phyloP scores from a whole-genome alignment of 2,329 filamentous ascomycete species.

The Sclerotinia minor region DNA sequence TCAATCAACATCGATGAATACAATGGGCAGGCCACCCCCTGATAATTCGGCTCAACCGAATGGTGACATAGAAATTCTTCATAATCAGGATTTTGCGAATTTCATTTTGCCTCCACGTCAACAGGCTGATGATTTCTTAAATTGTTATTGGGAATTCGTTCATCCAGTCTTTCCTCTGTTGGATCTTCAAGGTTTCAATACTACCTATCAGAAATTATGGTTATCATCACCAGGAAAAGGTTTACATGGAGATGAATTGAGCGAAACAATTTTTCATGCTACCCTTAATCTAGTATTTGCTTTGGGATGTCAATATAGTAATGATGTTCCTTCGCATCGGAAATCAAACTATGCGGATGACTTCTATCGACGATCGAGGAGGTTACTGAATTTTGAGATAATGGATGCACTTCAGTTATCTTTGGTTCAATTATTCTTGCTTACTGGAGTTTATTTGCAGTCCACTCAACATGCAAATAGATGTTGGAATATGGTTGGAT shows the following conservation, averaged over 20 bases:
- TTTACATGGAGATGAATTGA: slow-evolving; percentile 14
- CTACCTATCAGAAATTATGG: slow-evolving; percentile 30
- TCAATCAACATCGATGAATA: slow-evolving; percentile 4
- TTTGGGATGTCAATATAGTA: slow-evolving; percentile 38
- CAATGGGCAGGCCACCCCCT: background rate
- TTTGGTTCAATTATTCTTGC: slow-evolving; percentile 40
- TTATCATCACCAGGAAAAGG: slow-evolving; percentile 8
- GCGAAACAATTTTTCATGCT: slow-evolving; percentile 31
- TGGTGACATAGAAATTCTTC: slow-evolving; percentile 14
- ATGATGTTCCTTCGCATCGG: slow-evolving; percentile 19
- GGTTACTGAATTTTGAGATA: slow-evolving; percentile 37
- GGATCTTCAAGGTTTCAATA: slow-evolving; percentile 27
- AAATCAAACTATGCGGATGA: slow-evolving; percentile 30
- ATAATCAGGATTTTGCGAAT: slow-evolving; percentile 22
- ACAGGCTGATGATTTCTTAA: slow-evolving; percentile 31
- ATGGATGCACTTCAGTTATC: slow-evolving; percentile 37
- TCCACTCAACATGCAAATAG: slow-evolving; percentile 38
- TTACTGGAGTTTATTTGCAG: slow-evolving; percentile 40
- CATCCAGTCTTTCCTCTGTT: slow-evolving; percentile 34
- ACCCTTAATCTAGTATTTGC: slow-evolving; percentile 42
- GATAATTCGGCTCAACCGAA: background rate
- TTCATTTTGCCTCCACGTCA: slow-evolving; percentile 30
- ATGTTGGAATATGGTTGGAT: slow-evolving; percentile 41
- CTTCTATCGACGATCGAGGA: slow-evolving; percentile 39
- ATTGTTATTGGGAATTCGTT: slow-evolving; percentile 32